These are phyloP conservation scores for Shiraia sp. DNA, from an alignment of 2,329 filamentous ascomycete species.

Conservation along the genomic window DNA sequence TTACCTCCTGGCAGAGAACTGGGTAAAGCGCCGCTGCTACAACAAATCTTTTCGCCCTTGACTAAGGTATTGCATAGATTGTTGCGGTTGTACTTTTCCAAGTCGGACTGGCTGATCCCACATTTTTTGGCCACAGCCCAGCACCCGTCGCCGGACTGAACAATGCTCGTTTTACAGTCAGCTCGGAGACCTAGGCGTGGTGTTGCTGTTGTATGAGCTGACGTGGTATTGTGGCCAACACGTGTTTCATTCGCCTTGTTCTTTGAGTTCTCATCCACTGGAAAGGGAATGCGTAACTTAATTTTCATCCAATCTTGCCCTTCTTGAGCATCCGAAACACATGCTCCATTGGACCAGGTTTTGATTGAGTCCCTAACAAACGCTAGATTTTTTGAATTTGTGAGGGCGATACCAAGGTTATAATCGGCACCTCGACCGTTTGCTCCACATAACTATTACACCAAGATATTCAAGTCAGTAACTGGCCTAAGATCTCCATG, in stretches of 20 bases:
- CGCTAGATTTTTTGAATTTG: slow-evolving; percentile 4
- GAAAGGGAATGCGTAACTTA: neutral
- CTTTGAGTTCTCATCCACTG: neutral
- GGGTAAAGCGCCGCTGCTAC: slow-evolving; percentile 6
- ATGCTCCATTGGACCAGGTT: neutral
- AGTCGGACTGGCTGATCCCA: slow-evolving; percentile 3
- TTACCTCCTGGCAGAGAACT: slow-evolving; percentile 7
- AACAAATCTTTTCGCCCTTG: slow-evolving; percentile 6
- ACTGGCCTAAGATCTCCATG: neutral
- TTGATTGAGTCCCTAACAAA: slow-evolving; percentile 3
- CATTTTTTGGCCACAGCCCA: slow-evolving; percentile 3
- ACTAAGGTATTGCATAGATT: slow-evolving; percentile 7
- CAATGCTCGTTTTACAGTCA: slow-evolving; percentile 4
- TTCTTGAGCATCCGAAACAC: neutral
- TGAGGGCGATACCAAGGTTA: slow-evolving; percentile 5
- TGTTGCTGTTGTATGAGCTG: neutral
- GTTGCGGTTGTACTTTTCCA: slow-evolving; percentile 8
- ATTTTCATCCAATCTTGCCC: neutral
- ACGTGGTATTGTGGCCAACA: neutral
- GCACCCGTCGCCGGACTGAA: slow-evolving; percentile 7
- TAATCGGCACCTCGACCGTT: slow-evolving; percentile 4
- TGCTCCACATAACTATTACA: slow-evolving; percentile 3
- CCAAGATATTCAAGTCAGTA: neutral
- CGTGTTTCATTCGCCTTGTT: neutral
- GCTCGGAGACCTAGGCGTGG: slow-evolving; percentile 1